phyloP scores from a whole-genome alignment of 345 rosid genomes.

The Atalantia buxifolia region DNA sequence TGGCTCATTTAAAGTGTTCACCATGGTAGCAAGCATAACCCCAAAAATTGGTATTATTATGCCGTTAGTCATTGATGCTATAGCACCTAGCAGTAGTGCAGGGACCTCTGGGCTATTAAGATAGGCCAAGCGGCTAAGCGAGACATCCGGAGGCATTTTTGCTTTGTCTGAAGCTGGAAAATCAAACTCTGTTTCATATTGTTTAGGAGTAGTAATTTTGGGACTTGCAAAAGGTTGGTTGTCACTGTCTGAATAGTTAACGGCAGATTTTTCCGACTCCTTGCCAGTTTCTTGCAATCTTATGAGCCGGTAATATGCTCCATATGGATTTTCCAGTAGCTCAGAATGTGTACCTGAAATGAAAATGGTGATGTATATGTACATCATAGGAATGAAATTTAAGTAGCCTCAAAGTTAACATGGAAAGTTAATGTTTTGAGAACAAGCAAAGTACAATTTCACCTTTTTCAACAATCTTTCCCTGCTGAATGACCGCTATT shows the following conservation, averaged over 20 bases:
- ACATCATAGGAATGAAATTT: neutral
- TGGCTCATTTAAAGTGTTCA: slow-evolving; percentile 29
- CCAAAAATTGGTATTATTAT: slow-evolving; percentile 30
- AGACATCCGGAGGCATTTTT: neutral
- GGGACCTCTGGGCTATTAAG: slow-evolving; percentile 42
- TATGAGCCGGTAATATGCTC: slow-evolving; percentile 41
- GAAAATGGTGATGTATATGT: neutral
- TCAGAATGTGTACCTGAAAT: slow-evolving; percentile 35
- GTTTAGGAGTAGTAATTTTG: neutral
- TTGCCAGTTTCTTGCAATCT: slow-evolving; percentile 33
- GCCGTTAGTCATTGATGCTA: slow-evolving; percentile 28
- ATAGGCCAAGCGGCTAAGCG: slow-evolving; percentile 29
- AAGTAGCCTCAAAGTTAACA: neutral
- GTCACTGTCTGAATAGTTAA: neutral
- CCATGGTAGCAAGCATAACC: slow-evolving; percentile 17
- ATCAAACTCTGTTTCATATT: neutral
- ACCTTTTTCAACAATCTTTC: slow-evolving; percentile 66
- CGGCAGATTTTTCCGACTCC: slow-evolving; percentile 11
- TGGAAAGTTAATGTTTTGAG: neutral
- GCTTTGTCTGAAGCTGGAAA: neutral
- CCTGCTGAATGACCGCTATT: slow-evolving; percentile 58
- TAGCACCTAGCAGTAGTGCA: slow-evolving; percentile 23
- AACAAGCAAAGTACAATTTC: neutral
- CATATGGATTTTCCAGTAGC: slow-evolving; percentile 32
- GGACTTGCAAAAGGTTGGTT: slow-evolving; percentile 9